These are phyloP conservation scores for Candida odintsovae DNA, from an alignment of 805 yeast species.

Conservation along the genomic window DNA sequence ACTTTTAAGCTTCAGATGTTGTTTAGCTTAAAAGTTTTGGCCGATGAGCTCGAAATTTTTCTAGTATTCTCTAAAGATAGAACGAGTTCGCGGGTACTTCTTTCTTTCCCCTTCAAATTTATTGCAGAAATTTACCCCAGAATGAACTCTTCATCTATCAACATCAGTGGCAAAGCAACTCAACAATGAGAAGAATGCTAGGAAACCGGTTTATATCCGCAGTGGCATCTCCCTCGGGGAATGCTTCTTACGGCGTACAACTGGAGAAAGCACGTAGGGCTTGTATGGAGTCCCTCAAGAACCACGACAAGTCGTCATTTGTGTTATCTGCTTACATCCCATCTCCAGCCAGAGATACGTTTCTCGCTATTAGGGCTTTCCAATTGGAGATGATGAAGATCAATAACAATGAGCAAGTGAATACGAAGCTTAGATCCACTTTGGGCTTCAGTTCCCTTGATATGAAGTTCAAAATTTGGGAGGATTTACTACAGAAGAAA, in stretches of 20 bases:
- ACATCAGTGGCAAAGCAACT: neutral
- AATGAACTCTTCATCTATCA: neutral
- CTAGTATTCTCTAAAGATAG: neutral
- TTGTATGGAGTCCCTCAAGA: constrained; percentile 27
- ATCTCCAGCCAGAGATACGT: constrained; percentile 52
- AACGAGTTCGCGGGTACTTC: neutral
- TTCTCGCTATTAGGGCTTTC: constrained; percentile 59
- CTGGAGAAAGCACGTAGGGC: constrained; percentile 1
- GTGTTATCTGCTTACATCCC: constrained; percentile 68
- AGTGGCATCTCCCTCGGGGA: neutral
- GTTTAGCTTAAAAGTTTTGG: neutral
- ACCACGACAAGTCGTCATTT: constrained; percentile 56
- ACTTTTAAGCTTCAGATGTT: neutral
- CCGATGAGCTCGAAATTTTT: neutral
- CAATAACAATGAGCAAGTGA: constrained; percentile 23
- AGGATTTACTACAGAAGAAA: constrained; percentile 47
- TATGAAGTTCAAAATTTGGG: constrained; percentile 71
- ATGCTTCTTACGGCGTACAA: neutral
- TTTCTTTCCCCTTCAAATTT: too few species aligned
- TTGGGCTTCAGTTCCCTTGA: constrained; percentile 22
- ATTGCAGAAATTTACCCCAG: neutral
- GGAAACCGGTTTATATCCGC: neutral
- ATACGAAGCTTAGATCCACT: constrained; percentile 24
- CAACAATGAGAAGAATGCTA: neutral
- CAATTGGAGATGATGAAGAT: constrained; percentile 57